phyloP scores from a whole-genome alignment of 495 filamentous ascomycete species.

The Aspergillus olivimuriae region DNA sequence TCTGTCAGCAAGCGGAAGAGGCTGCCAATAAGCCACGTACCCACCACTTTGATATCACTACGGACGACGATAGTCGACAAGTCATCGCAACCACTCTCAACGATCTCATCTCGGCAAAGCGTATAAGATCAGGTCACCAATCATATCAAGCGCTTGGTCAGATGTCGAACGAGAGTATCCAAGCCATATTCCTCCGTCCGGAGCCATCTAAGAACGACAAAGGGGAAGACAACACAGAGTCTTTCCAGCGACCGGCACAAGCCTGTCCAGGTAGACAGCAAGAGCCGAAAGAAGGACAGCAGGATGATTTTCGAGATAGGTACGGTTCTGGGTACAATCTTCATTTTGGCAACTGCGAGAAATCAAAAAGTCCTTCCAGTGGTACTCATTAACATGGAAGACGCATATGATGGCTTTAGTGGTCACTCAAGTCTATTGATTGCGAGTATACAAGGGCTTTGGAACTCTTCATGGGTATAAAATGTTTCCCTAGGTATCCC shows the following conservation, averaged over 20 bases:
- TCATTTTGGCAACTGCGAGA: not conserved
- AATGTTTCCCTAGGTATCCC: not conserved
- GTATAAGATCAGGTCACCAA: slow-evolving; percentile 6
- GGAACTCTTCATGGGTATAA: not conserved
- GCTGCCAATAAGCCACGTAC: slow-evolving; percentile 4
- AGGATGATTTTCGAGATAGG: not conserved
- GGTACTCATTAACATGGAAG: not conserved
- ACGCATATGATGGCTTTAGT: not conserved
- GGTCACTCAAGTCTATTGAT: not conserved
- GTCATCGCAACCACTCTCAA: slow-evolving; percentile 8
- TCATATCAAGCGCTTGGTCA: not conserved
- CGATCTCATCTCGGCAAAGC: slow-evolving; percentile 8
- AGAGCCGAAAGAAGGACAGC: not conserved
- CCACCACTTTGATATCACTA: slow-evolving; percentile 5
- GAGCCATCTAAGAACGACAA: not conserved
- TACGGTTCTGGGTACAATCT: not conserved
- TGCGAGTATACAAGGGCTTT: not conserved
- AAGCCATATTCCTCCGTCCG: not conserved
- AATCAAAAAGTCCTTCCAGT: not conserved
- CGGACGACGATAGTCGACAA: slow-evolving; percentile 5
- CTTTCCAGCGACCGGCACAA: not conserved
- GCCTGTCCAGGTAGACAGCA: not conserved
- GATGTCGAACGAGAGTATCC: not conserved
- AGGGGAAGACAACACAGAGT: not conserved
- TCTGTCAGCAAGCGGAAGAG: slow-evolving; percentile 5